Evolutionary conservation across 169 alveolate species (phyloP).

Genomic region (Plasmodium malariae): DNA sequence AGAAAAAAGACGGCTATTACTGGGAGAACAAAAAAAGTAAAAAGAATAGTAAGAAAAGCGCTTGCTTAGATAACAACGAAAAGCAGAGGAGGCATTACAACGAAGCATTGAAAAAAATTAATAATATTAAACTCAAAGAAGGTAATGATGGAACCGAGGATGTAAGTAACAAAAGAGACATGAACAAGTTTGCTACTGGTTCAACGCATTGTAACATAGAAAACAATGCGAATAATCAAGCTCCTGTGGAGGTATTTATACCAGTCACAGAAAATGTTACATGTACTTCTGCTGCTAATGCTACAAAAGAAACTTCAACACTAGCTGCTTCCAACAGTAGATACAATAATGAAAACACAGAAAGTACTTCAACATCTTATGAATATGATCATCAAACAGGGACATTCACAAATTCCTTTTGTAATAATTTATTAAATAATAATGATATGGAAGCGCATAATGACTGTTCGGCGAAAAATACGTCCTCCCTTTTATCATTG

Average conservation of each 20-base stretch:
- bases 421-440: neutral
- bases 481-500: slow-evolving; percentile 49
- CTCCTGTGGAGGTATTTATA: no score
- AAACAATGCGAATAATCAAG: no score
- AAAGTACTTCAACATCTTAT: neutral
- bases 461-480: neutral
- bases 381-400: slow-evolving; percentile 7
- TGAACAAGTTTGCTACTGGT: neutral
- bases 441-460: neutral
- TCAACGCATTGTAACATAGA: neutral
- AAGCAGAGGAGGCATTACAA: slow-evolving; percentile 44
- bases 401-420: neutral
- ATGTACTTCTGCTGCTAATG: no score
- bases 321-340: no score
- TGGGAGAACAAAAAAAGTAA: slow-evolving; percentile 38
- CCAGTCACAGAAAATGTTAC: no score
- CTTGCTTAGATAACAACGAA: slow-evolving; percentile 10
- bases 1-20: slow-evolving; percentile 42
- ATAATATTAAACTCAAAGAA: neutral
- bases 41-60: slow-evolving; percentile 1
- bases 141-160: neutral
- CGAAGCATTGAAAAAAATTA: slow-evolving; percentile 45
- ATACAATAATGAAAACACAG: neutral
- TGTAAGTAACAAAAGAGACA: neutral
- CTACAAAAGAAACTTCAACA: no score